Percentiles rank a stretch among this genome's conserved stretches.
Conservation (phyloP, 305 asterid genomes). For the Solanum hybrid region DNA sequence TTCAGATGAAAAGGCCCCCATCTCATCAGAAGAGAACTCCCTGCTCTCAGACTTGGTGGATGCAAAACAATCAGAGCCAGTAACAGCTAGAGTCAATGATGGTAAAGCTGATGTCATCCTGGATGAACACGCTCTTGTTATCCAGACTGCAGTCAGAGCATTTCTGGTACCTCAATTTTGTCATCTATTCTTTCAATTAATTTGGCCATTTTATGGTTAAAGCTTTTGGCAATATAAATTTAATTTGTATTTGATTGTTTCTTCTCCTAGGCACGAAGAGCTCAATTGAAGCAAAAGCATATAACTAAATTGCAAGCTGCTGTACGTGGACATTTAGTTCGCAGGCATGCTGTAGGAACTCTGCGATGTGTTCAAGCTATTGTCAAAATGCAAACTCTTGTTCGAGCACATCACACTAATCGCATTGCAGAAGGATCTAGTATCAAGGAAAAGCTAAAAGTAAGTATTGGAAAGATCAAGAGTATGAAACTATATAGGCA, state of each 20-base stretch:
- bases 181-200: slow-evolving; percentile 7
- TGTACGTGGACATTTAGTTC: slow-evolving; percentile 87
- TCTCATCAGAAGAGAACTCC: slow-evolving; percentile 39
- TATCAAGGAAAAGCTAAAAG: slow-evolving; percentile 23
- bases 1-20: not conserved
- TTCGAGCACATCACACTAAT: slow-evolving; percentile 59
- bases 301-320: slow-evolving; percentile 81
- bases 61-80: slow-evolving; percentile 24
- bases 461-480: slow-evolving; percentile 19
- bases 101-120: slow-evolving; percentile 14
- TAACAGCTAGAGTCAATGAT: slow-evolving; percentile 25
- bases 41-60: slow-evolving; percentile 28
- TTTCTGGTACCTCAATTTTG: slow-evolving; percentile 46
- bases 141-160: slow-evolving; percentile 73
- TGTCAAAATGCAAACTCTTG: slow-evolving; percentile 83
- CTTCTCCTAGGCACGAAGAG: slow-evolving; percentile 58
- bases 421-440: slow-evolving; percentile 22
- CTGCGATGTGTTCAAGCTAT: slow-evolving; percentile 90
- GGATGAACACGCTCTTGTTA: slow-evolving; percentile 52
- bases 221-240: not conserved
- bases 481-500: not conserved
- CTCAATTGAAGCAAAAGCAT: slow-evolving; percentile 47
- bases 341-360: slow-evolving; percentile 82
- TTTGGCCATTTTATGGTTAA: slow-evolving; percentile 2
- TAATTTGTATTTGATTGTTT: not conserved